A percentile compares a stretch with the other conserved stretches of the same genome.
Conservation (phyloP, 495 filamentous ascomycete species). For the Friedmanniomyces simplex region DNA sequence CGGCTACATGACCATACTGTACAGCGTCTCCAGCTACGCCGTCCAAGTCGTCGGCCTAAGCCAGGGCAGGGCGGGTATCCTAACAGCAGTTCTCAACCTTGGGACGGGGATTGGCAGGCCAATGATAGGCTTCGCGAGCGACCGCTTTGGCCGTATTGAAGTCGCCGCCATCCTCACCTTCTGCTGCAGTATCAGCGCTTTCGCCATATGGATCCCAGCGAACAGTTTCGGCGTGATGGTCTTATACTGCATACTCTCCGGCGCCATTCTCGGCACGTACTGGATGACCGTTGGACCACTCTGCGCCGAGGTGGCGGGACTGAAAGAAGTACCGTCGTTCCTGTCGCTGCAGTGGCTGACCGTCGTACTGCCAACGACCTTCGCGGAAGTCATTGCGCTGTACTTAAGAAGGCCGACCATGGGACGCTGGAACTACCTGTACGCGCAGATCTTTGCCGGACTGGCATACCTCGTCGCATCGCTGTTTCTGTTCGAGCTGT, state of each 20-base stretch:
- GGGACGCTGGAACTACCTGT: slow-evolving; percentile 44
- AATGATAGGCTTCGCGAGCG: slow-evolving; percentile 54
- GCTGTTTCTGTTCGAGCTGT: slow-evolving; percentile 14
- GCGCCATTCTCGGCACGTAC: slow-evolving; percentile 57
- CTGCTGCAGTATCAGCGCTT: slow-evolving; percentile 44
- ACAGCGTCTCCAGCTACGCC: slow-evolving; percentile 51
- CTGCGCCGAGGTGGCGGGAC: slow-evolving; percentile 63
- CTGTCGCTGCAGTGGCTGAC: slow-evolving; percentile 38
- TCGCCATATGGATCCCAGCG: slow-evolving; percentile 61
- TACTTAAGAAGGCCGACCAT: slow-evolving; percentile 34
- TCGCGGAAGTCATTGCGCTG: slow-evolving; percentile 57
- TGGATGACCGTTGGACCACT: slow-evolving; percentile 63
- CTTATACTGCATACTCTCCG: slow-evolving; percentile 28
- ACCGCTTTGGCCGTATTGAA: slow-evolving; percentile 55
- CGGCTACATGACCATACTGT: slow-evolving; percentile 45
- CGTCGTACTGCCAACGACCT: slow-evolving; percentile 59
- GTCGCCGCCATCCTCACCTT: slow-evolving; percentile 50
- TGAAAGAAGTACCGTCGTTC: slow-evolving; percentile 58
- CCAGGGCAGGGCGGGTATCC: slow-evolving; percentile 55
- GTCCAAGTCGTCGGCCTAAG: slow-evolving; percentile 47
- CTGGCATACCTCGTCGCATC: slow-evolving; percentile 18
- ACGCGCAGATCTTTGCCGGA: slow-evolving; percentile 54
- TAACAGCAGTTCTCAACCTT: slow-evolving; percentile 62
- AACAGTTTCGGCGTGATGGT: slow-evolving; percentile 45
- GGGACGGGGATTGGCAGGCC: slow-evolving; percentile 56